phyloP scores from a whole-genome alignment of 2,329 filamentous ascomycete genomes.

The Canariomyces notabilis region DNA sequence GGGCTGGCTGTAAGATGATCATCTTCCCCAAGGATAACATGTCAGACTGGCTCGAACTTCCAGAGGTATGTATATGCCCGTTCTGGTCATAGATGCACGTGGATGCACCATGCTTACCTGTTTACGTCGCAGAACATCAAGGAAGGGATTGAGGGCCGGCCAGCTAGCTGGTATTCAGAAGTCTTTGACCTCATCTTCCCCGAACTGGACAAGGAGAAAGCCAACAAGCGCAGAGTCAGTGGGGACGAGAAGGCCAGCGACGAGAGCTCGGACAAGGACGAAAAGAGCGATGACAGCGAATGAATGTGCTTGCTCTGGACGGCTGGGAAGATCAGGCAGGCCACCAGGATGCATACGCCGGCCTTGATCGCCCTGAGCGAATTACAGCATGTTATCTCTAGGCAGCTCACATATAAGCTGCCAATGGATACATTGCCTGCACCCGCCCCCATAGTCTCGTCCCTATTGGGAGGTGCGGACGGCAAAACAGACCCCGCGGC shows the following conservation, averaged over 20 bases:
- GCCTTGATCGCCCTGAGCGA: background rate
- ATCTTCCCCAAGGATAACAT: constrained; percentile 94
- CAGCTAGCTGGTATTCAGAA: constrained; percentile 89
- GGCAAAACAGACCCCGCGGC: background rate
- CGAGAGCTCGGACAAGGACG: constrained; percentile 33
- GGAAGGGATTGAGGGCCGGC: constrained; percentile 84
- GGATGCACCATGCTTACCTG: constrained; percentile 12
- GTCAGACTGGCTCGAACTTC: constrained; percentile 95
- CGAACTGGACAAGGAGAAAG: constrained; percentile 65
- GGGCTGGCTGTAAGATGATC: constrained; percentile 87
- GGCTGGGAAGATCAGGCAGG: background rate
- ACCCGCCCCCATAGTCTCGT: no score
- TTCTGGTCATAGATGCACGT: background rate
- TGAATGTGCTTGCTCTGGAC: background rate
- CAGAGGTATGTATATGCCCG: constrained; percentile 62
- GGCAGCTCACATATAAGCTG: background rate
- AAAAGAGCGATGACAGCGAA: constrained; percentile 15
- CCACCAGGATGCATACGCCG: background rate
- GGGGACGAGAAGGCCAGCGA: constrained; percentile 50
- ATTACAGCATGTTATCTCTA: background rate
- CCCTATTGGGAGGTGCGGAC: background rate
- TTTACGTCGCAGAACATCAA: constrained; percentile 77
- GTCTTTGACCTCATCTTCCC: constrained; percentile 91
- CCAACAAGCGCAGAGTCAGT: constrained; percentile 66
- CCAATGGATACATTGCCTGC: background rate